A percentile compares a stretch with the other conserved stretches of the same genome.
These are phyloP conservation scores for Schoenoplectus triqueter DNA, from an alignment of 202 grass and related monocot species.

Conservation along the genomic window DNA sequence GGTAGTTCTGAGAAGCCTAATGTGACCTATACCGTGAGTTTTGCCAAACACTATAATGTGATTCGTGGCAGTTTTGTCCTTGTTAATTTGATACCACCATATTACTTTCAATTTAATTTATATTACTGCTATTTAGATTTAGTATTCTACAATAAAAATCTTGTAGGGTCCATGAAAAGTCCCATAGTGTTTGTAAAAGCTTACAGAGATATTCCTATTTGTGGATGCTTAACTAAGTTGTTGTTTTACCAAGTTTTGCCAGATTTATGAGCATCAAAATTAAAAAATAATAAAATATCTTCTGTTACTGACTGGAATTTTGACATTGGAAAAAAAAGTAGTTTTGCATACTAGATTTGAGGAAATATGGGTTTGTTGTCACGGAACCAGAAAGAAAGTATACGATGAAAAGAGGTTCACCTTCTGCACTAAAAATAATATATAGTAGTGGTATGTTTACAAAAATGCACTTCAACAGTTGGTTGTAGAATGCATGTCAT, in stretches of 20 bases:
- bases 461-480: not conserved
- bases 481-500: not conserved
- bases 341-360: not conserved
- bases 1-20: slow-evolving; percentile 71
- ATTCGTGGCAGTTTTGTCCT: not conserved
- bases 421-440: not conserved
- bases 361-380: not conserved
- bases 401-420: not conserved
- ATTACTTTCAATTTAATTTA: not conserved
- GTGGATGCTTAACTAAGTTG: not conserved
- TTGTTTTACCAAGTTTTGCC: not conserved
- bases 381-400: not conserved
- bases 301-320: not conserved
- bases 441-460: not conserved
- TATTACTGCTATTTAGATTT: not conserved
- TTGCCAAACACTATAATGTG: not conserved
- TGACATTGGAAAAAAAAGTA: not conserved
- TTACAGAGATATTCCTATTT: not conserved
- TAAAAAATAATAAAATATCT: not conserved
- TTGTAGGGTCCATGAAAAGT: not conserved
- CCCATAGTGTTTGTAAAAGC: not conserved
- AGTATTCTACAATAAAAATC: not conserved
- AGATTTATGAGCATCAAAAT: not conserved
- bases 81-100: not conserved
- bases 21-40: slow-evolving; percentile 64